Percentiles rank a stretch among this genome's conserved stretches.
phyloP scores from a whole-genome alignment of 2,329 filamentous ascomycete species.

The Hymenoscyphus occultus region DNA sequence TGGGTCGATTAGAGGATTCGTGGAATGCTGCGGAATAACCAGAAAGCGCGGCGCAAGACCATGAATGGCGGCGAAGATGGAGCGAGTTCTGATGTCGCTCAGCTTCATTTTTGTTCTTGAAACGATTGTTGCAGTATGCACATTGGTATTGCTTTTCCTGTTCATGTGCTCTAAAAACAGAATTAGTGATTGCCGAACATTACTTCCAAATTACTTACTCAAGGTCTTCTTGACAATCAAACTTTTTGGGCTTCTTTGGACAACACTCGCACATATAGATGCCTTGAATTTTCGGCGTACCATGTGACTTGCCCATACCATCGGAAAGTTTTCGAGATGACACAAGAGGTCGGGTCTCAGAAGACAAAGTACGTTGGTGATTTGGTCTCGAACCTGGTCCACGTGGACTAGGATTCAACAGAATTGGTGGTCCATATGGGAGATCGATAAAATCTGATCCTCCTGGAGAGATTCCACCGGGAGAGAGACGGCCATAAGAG shows the following conservation, averaged over 20 bases:
- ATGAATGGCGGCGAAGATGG: constrained; percentile 87
- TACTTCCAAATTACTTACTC: constrained; percentile 54
- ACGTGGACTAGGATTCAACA: constrained; percentile 39
- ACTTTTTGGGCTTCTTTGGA: constrained; percentile 95
- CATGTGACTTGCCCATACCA: constrained; percentile 42
- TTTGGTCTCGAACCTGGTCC: constrained; percentile 36
- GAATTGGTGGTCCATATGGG: constrained; percentile 49
- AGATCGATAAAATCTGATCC: constrained; percentile 44
- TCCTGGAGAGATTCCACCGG: constrained; percentile 52
- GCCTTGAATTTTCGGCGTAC: constrained; percentile 52
- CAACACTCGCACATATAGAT: constrained; percentile 86
- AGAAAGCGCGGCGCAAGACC: constrained; percentile 88
- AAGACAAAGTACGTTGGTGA: constrained; percentile 37
- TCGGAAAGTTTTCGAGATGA: constrained; percentile 48
- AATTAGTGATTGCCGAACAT: constrained; percentile 23
- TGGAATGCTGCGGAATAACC: constrained; percentile 83
- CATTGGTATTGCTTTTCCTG: constrained; percentile 97
- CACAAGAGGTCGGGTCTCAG: constrained; percentile 40
- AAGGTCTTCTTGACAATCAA: constrained; percentile 79
- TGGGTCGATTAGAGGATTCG: constrained; percentile 65
- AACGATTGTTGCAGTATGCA: constrained; percentile 86
- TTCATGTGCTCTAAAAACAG: constrained; percentile 68
- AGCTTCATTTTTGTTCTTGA: constrained; percentile 99
- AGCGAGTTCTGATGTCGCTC: constrained; percentile 95
- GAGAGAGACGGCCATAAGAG: constrained; percentile 59